Evolutionary conservation across 2,329 filamentous ascomycete species (phyloP), one percentile per base, ranked within the genome.

Genomic region (Calonectria multiphialidica): DNA sequence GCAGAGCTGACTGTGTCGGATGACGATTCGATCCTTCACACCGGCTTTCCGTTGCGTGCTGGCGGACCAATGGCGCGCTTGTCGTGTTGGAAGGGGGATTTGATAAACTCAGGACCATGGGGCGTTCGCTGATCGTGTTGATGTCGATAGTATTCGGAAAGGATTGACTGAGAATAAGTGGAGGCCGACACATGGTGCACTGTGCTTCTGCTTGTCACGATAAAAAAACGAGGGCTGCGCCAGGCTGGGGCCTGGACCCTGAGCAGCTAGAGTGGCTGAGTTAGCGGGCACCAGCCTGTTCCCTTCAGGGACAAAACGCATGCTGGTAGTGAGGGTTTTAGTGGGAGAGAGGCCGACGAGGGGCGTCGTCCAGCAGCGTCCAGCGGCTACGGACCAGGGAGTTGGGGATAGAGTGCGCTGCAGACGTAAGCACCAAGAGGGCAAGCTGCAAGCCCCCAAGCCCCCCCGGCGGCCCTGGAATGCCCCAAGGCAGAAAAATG

Each of bases 1-100:
- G 23, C 10, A 35, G 42, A 50, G 35, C 33, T 66, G 61, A 70
- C 61, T 61, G 68, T 70, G 50, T 47, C 30, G 44, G 49, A 59
- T 64, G 66, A 72, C 65, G 33, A 68, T 64, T 40, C 44, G 40
- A 18, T 59, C 66, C 57, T 57, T 37, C 64, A 49, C 25, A 53
- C 23, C 28, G 35, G 23, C 25, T 25, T 30, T 35, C 35, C 33
- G 62, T 25, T 45, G 23, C 33, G 35, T 44, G 71, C 72, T 77
- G 66, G 65, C 55, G 68, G 72, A 76, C 75, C 77, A 79, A 79
- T 78, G 61, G 64, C 23, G 61, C 42, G 68, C 76, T 73, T 68
- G 61, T 62, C 66, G 71, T 77, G 75, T 44, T 75, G 72, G 76
- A 76, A 64, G 57, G 68, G 71, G 59, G 53, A 59, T 59, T 59